Evolutionary conservation across 805 yeast species (phyloP).

Genomic region (Cyberlindnera mycetangii): DNA sequence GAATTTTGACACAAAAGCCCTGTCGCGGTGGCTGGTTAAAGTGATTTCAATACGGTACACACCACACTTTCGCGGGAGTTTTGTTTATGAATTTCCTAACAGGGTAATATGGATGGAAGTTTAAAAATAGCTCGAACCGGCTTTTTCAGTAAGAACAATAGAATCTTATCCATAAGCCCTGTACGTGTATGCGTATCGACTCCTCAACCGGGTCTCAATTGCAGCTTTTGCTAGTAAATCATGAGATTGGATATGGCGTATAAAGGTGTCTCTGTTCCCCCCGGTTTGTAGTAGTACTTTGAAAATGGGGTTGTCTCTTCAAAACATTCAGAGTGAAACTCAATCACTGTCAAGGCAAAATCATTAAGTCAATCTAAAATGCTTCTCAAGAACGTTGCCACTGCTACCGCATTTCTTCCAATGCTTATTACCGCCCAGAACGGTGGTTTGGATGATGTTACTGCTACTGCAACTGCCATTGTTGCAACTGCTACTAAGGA

Average conservation of each 20-base stretch:
- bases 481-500: too few species aligned
- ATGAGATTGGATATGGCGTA: too few species aligned
- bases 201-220: background rate
- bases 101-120: background rate
- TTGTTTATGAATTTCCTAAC: slow-evolving; percentile 4
- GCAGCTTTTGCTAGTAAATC: too few species aligned
- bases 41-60: background rate
- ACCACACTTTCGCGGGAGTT: background rate
- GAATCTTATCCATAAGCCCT: slow-evolving; percentile 6
- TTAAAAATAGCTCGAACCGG: slow-evolving; percentile 1
- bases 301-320: too few species aligned
- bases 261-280: background rate
- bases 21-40: slow-evolving; percentile 3
- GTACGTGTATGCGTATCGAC: background rate
- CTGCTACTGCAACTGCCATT: slow-evolving; percentile 6
- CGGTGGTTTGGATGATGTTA: slow-evolving; percentile 14
- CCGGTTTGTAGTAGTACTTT: too few species aligned
- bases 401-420: slow-evolving; percentile 12
- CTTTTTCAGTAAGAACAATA: background rate
- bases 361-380: slow-evolving; percentile 4
- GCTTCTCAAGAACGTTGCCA: slow-evolving; percentile 16
- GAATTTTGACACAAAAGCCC: slow-evolving; percentile 7
- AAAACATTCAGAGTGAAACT: background rate
- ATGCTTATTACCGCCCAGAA: slow-evolving; percentile 12
- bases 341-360: background rate